These are phyloP conservation scores for Pascua guehoae DNA, from an alignment of 1,284 basidiomycete species.

Conservation along the genomic window DNA sequence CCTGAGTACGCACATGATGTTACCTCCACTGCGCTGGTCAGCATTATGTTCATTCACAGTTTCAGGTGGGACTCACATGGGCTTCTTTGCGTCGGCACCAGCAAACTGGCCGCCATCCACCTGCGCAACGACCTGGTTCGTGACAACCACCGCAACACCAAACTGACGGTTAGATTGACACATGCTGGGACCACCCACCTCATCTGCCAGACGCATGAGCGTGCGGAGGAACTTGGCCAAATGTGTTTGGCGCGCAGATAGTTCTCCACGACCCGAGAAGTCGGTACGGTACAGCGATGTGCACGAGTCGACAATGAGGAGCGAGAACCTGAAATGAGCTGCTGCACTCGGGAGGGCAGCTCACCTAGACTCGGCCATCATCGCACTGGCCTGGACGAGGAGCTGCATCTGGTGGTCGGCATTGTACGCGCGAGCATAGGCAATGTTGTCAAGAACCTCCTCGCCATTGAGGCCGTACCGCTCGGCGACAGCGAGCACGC, in stretches of 20 bases:
- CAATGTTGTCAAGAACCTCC: conserved; percentile 97
- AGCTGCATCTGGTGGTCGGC: conserved; percentile 95
- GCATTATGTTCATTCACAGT: background rate
- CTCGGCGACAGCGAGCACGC: conserved; percentile 90
- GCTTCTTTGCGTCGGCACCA: conserved; percentile 82
- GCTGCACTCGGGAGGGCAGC: conserved; percentile 14
- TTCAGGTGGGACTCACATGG: conserved; percentile 56
- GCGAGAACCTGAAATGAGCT: conserved; percentile 68
- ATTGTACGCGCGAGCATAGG: conserved; percentile 97
- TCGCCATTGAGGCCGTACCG: conserved; percentile 93
- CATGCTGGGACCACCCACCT: conserved; percentile 56
- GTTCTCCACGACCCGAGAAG: conserved; percentile 90
- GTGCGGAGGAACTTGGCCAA: conserved; percentile 95
- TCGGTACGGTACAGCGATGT: conserved; percentile 96
- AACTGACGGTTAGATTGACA: conserved; percentile 58
- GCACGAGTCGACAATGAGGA: conserved; percentile 94
- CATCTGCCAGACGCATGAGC: conserved; percentile 89
- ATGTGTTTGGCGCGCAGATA: conserved; percentile 92
- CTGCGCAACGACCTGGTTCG: conserved; percentile 98
- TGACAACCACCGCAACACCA: conserved; percentile 94
- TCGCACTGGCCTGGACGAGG: conserved; percentile 84
- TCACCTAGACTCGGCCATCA: conserved; percentile 95
- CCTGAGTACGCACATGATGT: conserved; percentile 62
- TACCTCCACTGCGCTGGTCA: conserved; percentile 61
- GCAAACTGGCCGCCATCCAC: conserved; percentile 89